Conservation (phyloP, 345 rosid genomes). For the Laguncularia racemosa region DNA sequence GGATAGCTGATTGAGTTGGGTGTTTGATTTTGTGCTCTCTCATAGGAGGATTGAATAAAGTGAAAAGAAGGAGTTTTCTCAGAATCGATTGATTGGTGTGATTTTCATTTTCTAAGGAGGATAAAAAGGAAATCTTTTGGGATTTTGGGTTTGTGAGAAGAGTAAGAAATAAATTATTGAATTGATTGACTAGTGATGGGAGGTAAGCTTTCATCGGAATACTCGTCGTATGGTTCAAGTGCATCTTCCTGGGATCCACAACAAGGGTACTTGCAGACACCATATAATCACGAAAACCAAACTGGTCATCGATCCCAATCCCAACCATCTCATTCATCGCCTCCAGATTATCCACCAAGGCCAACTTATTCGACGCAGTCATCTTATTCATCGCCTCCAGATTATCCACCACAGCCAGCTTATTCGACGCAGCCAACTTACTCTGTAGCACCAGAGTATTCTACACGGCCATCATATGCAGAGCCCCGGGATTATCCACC, state of each 20-base stretch:
- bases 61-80: no score
- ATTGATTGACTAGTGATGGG: conserved; percentile 41
- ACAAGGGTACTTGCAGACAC: conserved; percentile 23
- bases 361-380: background rate
- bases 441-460: background rate
- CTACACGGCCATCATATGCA: conserved; percentile 11
- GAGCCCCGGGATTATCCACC: conserved; percentile 9
- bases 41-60: no score
- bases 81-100: no score
- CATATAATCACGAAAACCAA: conserved; percentile 34
- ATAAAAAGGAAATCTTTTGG: no score
- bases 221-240: conserved; percentile 4
- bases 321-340: background rate
- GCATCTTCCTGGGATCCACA: conserved; percentile 40
- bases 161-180: no score
- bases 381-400: background rate
- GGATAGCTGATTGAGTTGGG: no score
- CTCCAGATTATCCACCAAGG: no score
- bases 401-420: background rate
- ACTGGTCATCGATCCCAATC: background rate
- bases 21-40: no score
- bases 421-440: background rate
- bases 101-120: no score
- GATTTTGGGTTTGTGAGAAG: no score
- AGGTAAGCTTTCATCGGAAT: conserved; percentile 45